phyloP scores from a whole-genome alignment of 306 rosid genomes.

The Urtica urens region DNA sequence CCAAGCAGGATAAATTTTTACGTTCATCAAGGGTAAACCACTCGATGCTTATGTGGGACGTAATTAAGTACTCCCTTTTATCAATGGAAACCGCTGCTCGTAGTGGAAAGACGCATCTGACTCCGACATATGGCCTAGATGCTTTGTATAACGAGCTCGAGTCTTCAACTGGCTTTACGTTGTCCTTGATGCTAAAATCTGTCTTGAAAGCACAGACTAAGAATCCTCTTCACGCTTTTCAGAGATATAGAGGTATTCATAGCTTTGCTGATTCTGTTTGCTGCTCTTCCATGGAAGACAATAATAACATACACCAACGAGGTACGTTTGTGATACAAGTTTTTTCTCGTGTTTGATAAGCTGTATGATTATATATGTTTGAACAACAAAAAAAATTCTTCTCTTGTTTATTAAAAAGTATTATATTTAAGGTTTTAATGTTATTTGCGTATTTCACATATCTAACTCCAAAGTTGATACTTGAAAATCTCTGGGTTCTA shows the following conservation, averaged over 20 bases:
- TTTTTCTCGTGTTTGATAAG: too few species aligned
- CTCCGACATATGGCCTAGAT: constrained; percentile 56
- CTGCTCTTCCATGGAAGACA: constrained; percentile 37
- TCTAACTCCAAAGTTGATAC: constrained; percentile 12
- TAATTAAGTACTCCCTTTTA: constrained; percentile 67
- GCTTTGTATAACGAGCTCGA: constrained; percentile 70
- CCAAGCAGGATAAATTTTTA: constrained; percentile 44
- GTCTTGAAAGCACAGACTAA: constrained; percentile 49
- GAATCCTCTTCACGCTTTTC: constrained; percentile 69
- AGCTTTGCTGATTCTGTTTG: constrained; percentile 67
- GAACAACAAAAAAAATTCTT: background rate
- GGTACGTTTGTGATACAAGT: constrained; percentile 60
- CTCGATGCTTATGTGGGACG: constrained; percentile 89
- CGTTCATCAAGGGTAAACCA: constrained; percentile 45
- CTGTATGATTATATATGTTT: too few species aligned
- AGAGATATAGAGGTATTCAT: constrained; percentile 66
- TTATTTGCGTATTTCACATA: background rate
- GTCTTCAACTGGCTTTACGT: constrained; percentile 67
- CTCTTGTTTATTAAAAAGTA: background rate
- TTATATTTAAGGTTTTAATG: background rate
- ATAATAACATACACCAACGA: constrained; percentile 28
- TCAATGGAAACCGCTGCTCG: constrained; percentile 91
- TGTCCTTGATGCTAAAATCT: constrained; percentile 65
- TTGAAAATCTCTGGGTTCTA: constrained; percentile 28
- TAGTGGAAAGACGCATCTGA: constrained; percentile 49